Base-by-base conservation (phyloP, 768 basidiomycete genomes). In the Podaxis sp. region DNA sequence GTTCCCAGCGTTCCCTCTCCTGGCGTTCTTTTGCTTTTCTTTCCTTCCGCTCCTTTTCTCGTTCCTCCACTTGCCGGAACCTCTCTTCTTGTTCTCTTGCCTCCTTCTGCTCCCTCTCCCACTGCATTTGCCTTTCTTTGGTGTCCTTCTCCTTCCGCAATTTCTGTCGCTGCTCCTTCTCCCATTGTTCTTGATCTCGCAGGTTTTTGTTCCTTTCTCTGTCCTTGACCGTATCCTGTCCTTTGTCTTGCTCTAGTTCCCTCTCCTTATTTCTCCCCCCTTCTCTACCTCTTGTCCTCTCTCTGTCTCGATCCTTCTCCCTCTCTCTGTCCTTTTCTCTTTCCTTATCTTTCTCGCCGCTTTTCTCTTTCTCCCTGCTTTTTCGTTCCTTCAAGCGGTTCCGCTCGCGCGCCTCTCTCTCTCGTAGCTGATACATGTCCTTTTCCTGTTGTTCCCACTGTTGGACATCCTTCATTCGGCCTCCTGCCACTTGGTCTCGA, bases 261-360 rank as follows among this genome's bases (percentile, higher is more conserved):
- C 46, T 77, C 42, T 70, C 72, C 55, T 61, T 74, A 67, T 67
- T 66, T 66, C 42, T 70, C 65, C 60, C 68, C 52, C 65, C 28
- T 64, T 62, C 28, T 51, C 62, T 75, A 33, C 73, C 71, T 46
- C 63, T 63, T 52, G 70, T 64, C 51, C 62, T 61, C 33, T 72
- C 70, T 52, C 68, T 44, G 22, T 63, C 53, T 52, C 68, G 60
- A 1, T 73, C 69, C 52, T 61, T 61, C 58, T 67, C 66, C 44
- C 42, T 63, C 44, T 68, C 40, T 24, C 52, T 51, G 24, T 57
- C 57, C 59, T 64, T 46, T 6, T 59, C 40, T 52, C 42, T 55
- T 36, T 57, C 61, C 61, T 38, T 67, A 49, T 65, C 64, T 61
- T 33, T 66, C 62, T 52, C 52, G 59, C 30, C 66, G 42, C 61